Base-by-base conservation (phyloP, 1,139 yeast species). In the Petasospora rhodanensis region DNA sequence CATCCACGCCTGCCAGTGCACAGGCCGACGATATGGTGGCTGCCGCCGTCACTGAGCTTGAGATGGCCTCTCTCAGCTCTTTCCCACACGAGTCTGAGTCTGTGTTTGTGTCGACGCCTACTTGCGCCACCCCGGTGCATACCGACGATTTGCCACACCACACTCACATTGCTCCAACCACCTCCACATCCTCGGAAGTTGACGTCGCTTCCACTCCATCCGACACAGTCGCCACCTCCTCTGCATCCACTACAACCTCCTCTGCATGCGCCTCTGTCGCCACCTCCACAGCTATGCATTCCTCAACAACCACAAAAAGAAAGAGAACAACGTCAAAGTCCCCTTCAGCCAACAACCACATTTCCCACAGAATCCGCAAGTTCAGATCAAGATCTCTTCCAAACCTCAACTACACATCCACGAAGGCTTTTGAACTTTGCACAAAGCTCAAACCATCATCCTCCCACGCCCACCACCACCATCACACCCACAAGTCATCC, bases 301-400 rank as follows among this genome's bases (percentile, higher is more conserved):
- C n/a, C n/a, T n/a, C n/a, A n/a, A n/a, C n/a, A n/a, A n/a, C n/a
- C n/a, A n/a, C n/a, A n/a, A 24, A 25, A 18, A 27, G 26, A 18
- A 28, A 23, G 14, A 28, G 28, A 25, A 25, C 5, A 12, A 14
- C 29, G 12, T 8, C 35, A 7, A 27, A 22, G 24, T 5, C 10
- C 18, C 28, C 24, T 3, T 18, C 32, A n/a, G 16, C 24, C 6
- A 18, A 7, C 11, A 7, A 7, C 12, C 29, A 31, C 16, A 22
- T 20, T 10, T n/a, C 32, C 12, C 35, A 42, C 14, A 47, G 40
- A 28, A 38, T 49, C 17, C 47, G 48, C 33, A 50, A 50, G 32
- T 42, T 21, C 27, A 45, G 54, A 40, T 50, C 54, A 7, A 47
- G 49, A 35, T 50, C 54, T 5, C 35, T 50, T 17, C 54, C 54